These are phyloP conservation scores for Pseudocercospora vitis DNA, from an alignment of 2,329 filamentous ascomycete genomes.

Conservation along the genomic window DNA sequence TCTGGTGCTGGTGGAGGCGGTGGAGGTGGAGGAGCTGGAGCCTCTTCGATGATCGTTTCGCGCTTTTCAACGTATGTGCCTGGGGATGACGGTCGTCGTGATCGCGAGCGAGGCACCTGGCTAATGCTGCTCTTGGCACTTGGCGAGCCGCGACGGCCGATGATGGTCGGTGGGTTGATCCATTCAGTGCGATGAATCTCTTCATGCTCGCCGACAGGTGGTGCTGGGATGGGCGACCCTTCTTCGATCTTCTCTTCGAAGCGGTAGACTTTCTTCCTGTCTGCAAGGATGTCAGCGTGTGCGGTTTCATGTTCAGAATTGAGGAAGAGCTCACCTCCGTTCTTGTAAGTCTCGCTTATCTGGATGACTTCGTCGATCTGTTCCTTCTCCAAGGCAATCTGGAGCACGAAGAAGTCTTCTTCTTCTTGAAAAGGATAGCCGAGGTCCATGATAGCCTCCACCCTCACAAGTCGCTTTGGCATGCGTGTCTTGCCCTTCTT, in stretches of 20 bases:
- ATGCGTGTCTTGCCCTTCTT: slow-evolving; percentile 85
- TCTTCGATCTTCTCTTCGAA: slow-evolving; percentile 37
- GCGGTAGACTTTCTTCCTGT: slow-evolving; percentile 39
- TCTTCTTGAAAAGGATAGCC: slow-evolving; percentile 87
- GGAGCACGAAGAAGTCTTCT: slow-evolving; percentile 78
- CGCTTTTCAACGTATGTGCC: slow-evolving; percentile 33
- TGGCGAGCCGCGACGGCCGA: slow-evolving; percentile 31
- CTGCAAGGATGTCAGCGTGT: slow-evolving; percentile 30
- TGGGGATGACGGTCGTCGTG: slow-evolving; percentile 28
- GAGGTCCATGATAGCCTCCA: slow-evolving; percentile 76
- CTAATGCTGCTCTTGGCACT: slow-evolving; percentile 32
- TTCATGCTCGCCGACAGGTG: slow-evolving; percentile 35
- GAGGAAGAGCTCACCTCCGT: slow-evolving; percentile 41
- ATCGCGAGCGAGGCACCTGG: slow-evolving; percentile 29
- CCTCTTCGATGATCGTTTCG: slow-evolving; percentile 35
- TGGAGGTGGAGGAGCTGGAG: slow-evolving; percentile 18
- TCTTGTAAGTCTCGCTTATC: slow-evolving; percentile 72
- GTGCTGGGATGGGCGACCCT: slow-evolving; percentile 24
- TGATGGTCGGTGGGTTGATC: slow-evolving; percentile 42
- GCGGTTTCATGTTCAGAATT: background rate
- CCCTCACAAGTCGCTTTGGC: slow-evolving; percentile 75
- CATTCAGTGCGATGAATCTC: slow-evolving; percentile 40
- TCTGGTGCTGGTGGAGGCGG: slow-evolving; percentile 29
- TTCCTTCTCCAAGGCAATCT: slow-evolving; percentile 80
- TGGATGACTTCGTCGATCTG: slow-evolving; percentile 89